These are phyloP conservation scores for Alternaria ventricosa DNA, from an alignment of 2,329 filamentous ascomycete species.

Conservation along the genomic window DNA sequence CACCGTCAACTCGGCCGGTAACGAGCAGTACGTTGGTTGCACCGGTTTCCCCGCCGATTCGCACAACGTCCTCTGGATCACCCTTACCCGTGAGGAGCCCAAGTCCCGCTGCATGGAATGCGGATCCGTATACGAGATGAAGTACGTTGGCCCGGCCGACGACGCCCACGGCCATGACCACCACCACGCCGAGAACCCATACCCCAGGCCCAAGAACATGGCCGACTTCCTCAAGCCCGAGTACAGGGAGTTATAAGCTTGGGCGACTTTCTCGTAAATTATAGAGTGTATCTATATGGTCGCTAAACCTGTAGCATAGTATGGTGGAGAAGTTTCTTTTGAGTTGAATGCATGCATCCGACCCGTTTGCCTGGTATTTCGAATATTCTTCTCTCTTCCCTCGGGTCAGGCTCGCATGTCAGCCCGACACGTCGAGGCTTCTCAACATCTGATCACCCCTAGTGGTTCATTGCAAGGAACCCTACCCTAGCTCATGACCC, in stretches of 20 bases:
- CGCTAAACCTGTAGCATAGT: slow-evolving; percentile 44
- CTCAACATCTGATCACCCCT: background rate
- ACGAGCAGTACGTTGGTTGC: slow-evolving; percentile 97
- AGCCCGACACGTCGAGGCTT: background rate
- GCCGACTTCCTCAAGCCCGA: slow-evolving; percentile 95
- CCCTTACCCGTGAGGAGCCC: slow-evolving; percentile 85
- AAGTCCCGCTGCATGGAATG: slow-evolving; percentile 96
- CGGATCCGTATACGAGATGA: slow-evolving; percentile 96
- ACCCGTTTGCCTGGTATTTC: background rate
- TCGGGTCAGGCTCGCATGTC: background rate
- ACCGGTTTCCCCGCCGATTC: slow-evolving; percentile 93
- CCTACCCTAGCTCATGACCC: slow-evolving; percentile 53
- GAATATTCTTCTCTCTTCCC: background rate
- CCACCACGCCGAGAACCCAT: slow-evolving; percentile 54
- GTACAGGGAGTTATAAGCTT: slow-evolving; percentile 72
- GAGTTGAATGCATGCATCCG: slow-evolving; percentile 7
- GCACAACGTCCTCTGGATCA: slow-evolving; percentile 89
- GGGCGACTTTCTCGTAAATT: slow-evolving; percentile 17
- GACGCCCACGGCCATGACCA: slow-evolving; percentile 67
- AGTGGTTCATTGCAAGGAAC: background rate
- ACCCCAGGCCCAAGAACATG: slow-evolving; percentile 85
- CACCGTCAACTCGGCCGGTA: slow-evolving; percentile 85
- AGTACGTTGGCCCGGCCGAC: slow-evolving; percentile 86
- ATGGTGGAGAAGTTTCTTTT: slow-evolving; percentile 29
- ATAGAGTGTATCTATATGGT: slow-evolving; percentile 39